These are phyloP conservation scores for Fusarium bulbicola DNA, from an alignment of 2,329 filamentous ascomycete species.

Conservation along the genomic window DNA sequence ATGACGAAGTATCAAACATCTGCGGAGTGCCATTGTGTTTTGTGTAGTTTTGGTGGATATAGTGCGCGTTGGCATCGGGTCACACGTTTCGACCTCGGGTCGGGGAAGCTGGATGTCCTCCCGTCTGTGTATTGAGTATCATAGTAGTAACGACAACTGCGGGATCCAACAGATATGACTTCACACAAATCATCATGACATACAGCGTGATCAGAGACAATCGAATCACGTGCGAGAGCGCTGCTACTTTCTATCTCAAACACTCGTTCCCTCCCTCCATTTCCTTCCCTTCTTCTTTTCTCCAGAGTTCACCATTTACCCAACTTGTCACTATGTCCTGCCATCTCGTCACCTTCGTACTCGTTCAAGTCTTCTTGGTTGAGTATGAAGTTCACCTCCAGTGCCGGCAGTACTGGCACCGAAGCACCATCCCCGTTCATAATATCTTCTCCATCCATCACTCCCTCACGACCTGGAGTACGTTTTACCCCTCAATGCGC, in stretches of 20 bases:
- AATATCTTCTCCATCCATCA: too few relatives aligned
- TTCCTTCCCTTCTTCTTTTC: background rate
- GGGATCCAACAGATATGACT: background rate
- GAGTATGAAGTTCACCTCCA: background rate
- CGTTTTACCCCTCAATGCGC: background rate
- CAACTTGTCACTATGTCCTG: background rate
- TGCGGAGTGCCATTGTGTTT: rapidly evolving
- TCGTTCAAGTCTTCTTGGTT: background rate
- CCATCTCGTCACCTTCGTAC: background rate
- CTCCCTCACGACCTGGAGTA: background rate
- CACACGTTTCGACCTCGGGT: background rate
- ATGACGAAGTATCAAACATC: background rate
- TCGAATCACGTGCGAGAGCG: background rate
- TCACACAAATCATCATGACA: background rate
- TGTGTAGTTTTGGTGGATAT: background rate
- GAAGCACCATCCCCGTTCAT: background rate
- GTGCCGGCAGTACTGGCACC: background rate
- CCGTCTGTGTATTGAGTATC: background rate
- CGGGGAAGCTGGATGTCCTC: background rate
- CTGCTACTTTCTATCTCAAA: background rate
- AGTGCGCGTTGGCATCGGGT: too few relatives aligned
- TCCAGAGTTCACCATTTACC: background rate
- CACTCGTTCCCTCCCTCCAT: background rate
- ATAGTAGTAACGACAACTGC: background rate
- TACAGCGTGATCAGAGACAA: too few relatives aligned